Evolutionary conservation across 352 stramenopile species (phyloP).

Genomic region (Poterioochromonas sp.): DNA sequence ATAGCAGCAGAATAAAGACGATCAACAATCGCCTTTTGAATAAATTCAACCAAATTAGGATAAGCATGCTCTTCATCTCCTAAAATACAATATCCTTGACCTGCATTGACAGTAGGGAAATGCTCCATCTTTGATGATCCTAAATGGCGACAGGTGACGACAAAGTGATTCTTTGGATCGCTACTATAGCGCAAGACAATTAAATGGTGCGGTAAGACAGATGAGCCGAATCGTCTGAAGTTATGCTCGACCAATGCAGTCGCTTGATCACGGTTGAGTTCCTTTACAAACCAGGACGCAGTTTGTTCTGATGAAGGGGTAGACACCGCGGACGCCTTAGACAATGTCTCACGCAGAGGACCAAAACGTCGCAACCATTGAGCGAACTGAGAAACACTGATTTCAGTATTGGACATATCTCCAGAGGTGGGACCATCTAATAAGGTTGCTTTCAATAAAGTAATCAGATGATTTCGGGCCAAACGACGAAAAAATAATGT

Average conservation of each 20-base stretch:
- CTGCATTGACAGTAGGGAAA: neutral
- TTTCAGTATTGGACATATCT: neutral
- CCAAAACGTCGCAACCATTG: slow-evolving; percentile 6
- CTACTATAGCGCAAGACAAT: slow-evolving; percentile 17
- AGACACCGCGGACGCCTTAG: neutral
- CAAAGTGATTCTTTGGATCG: slow-evolving; percentile 24
- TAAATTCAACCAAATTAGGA: neutral
- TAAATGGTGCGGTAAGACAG: neutral
- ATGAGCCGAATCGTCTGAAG: neutral
- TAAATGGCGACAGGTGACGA: neutral
- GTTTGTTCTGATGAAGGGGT: neutral
- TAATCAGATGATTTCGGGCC: neutral
- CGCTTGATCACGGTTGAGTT: neutral
- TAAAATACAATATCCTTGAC: neutral
- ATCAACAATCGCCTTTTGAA: neutral
- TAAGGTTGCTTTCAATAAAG: neutral
- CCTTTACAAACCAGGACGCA: neutral
- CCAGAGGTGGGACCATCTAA: neutral
- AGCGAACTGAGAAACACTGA: neutral
- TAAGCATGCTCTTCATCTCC: neutral
- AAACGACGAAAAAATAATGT: neutral
- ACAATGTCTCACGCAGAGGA: slow-evolving; percentile 7
- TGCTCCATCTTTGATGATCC: neutral
- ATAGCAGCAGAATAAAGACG: neutral
- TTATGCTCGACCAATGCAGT: neutral